phyloP scores from a whole-genome alignment of 2,329 filamentous ascomycete genomes.

The Beauveria scarabaeidicola region DNA sequence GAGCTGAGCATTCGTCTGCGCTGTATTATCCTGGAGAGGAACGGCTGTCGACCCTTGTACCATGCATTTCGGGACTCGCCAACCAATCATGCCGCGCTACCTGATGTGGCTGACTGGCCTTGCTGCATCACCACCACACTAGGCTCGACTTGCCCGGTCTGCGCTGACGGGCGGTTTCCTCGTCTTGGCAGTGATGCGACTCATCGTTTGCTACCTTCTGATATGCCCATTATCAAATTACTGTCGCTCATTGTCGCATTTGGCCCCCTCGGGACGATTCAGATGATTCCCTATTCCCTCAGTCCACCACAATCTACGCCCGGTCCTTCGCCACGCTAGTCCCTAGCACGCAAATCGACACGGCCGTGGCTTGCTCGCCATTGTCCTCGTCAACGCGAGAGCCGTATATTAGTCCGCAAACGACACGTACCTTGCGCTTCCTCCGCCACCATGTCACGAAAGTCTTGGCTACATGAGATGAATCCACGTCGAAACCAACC shows the following conservation, averaged over 20 bases:
- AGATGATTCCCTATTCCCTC: too few relatives aligned
- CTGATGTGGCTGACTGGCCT: background rate
- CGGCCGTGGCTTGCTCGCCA: background rate
- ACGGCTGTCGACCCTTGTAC: background rate
- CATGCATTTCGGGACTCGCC: conserved; percentile 9
- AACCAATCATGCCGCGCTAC: background rate
- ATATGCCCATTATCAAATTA: background rate
- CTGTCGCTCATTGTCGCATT: background rate
- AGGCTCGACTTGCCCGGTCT: conserved; percentile 1
- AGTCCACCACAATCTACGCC: background rate
- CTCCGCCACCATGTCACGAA: background rate
- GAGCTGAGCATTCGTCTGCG: conserved; percentile 7
- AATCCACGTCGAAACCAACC: background rate
- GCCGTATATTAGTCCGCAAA: background rate
- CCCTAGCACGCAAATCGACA: background rate
- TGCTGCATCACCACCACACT: background rate
- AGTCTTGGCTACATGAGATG: background rate
- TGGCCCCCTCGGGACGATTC: background rate
- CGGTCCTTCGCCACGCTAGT: background rate
- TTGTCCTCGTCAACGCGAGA: background rate
- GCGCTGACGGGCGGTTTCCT: conserved; percentile 3
- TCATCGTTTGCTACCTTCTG: background rate
- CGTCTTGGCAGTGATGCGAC: background rate
- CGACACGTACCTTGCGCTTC: background rate
- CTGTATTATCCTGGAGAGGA: conserved; percentile 1